A percentile compares a stretch with the other conserved stretches of the same genome.
These are phyloP conservation scores for Lasiosphaeria ovina DNA, from an alignment of 495 filamentous ascomycete genomes.

Conservation along the genomic window DNA sequence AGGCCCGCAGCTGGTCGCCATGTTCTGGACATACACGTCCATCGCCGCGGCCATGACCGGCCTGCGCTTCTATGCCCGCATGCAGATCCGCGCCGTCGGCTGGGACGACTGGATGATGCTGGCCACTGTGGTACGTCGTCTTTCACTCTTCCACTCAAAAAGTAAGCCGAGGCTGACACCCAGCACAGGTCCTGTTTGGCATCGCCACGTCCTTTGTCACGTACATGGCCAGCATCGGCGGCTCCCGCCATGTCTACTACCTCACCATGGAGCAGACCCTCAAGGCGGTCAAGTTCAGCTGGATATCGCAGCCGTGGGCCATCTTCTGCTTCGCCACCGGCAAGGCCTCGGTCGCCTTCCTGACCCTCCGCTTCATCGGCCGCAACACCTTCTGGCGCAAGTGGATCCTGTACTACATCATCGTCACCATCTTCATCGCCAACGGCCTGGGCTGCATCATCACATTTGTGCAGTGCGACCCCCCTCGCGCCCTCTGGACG, in stretches of 20 bases:
- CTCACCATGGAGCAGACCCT: slow-evolving; percentile 2
- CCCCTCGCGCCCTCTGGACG: slow-evolving; percentile 5
- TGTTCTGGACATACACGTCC: slow-evolving; percentile 2
- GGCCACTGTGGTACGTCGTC: background rate
- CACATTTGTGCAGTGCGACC: slow-evolving; percentile 6
- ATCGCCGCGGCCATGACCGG: background rate
- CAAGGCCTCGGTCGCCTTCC: slow-evolving; percentile 7
- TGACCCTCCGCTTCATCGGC: slow-evolving; percentile 4
- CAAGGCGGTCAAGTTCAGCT: slow-evolving; percentile 4
- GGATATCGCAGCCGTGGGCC: slow-evolving; percentile 5
- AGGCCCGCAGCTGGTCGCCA: slow-evolving; percentile 1
- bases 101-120: slow-evolving; percentile 8
- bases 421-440: slow-evolving; percentile 1
- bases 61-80: slow-evolving; percentile 5
- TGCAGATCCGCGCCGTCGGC: slow-evolving; percentile 1
- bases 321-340: slow-evolving; percentile 6
- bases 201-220: slow-evolving; percentile 6
- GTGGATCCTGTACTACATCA: background rate
- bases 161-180: background rate
- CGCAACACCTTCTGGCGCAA: slow-evolving; percentile 4
- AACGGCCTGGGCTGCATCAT: background rate
- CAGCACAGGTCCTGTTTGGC: background rate
- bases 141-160: background rate
- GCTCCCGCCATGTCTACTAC: slow-evolving; percentile 8
- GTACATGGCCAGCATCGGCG: slow-evolving; percentile 5